Percentiles rank a stretch among this genome's conserved stretches.
phyloP scores from a whole-genome alignment of 768 basidiomycete species.

The Trametes cingulata region DNA sequence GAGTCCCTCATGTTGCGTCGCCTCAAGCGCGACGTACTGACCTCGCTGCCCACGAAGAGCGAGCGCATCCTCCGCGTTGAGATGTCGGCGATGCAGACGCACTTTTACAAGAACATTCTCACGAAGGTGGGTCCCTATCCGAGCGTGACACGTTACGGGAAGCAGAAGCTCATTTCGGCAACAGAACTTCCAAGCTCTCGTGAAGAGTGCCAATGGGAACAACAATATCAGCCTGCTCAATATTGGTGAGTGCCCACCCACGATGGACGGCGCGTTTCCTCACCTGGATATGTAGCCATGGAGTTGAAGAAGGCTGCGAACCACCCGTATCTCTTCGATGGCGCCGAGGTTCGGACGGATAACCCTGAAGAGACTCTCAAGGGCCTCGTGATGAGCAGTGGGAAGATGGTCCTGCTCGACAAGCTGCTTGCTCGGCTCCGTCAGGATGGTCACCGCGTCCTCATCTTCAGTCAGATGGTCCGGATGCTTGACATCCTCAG shows the following conservation, averaged over 20 bases:
- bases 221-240: slow-evolving; percentile 95
- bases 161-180: slow-evolving; percentile 1
- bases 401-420: slow-evolving; percentile 97
- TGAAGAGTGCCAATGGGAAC: slow-evolving; percentile 86
- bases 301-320: slow-evolving; percentile 99
- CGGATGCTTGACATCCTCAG: slow-evolving; percentile 98
- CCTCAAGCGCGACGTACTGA: slow-evolving; percentile 94
- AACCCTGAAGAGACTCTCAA: slow-evolving; percentile 83
- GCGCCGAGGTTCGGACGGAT: slow-evolving; percentile 71
- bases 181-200: slow-evolving; percentile 90
- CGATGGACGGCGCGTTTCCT: not conserved
- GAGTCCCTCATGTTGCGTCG: slow-evolving; percentile 94
- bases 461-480: slow-evolving; percentile 99
- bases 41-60: slow-evolving; percentile 95
- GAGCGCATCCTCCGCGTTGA: slow-evolving; percentile 97
- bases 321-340: slow-evolving; percentile 97
- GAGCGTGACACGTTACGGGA: not conserved
- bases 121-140: slow-evolving; percentile 61
- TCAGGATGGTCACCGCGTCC: slow-evolving; percentile 91
- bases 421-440: slow-evolving; percentile 90
- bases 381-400: slow-evolving; percentile 97
- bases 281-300: slow-evolving; percentile 65
- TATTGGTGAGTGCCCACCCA: slow-evolving; percentile 57
- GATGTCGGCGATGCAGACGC: slow-evolving; percentile 94
- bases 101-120: slow-evolving; percentile 98